Conservation (phyloP, 176 grass and related monocot genomes). For the Paspalum notatum region DNA sequence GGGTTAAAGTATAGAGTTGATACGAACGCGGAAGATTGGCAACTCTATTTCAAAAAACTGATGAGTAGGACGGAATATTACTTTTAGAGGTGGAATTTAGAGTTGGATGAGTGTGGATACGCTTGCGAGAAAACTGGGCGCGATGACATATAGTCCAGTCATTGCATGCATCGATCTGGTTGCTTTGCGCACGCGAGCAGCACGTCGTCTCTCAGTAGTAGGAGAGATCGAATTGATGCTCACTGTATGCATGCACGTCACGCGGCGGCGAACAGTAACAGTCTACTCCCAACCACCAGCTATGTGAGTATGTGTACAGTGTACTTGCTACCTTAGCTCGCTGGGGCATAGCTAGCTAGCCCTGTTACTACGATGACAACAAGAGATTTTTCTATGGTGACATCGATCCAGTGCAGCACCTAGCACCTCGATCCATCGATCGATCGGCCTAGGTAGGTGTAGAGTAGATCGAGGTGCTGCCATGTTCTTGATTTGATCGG, state of each 20-base stretch:
- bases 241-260: conserved; percentile 17
- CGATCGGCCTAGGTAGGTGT: background rate
- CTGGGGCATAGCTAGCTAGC: background rate
- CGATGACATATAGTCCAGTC: background rate
- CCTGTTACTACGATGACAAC: background rate
- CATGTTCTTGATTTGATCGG: conserved; percentile 4
- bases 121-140: too few species aligned
- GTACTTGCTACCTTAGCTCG: background rate
- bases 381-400: conserved; percentile 3
- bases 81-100: too few species aligned
- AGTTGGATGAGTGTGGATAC: too few species aligned
- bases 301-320: background rate
- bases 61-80: too few species aligned
- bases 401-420: too few species aligned
- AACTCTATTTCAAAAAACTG: too few species aligned
- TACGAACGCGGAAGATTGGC: too few species aligned
- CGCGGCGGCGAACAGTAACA: background rate
- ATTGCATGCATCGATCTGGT: background rate
- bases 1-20: too few species aligned
- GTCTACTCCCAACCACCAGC: background rate
- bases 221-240: too few species aligned
- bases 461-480: too few species aligned
- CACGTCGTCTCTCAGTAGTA: background rate
- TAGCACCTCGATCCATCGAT: too few species aligned
- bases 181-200: background rate